phyloP scores from a whole-genome alignment of 2,329 filamentous ascomycete genomes.

The Ambrosiella xylebori region DNA sequence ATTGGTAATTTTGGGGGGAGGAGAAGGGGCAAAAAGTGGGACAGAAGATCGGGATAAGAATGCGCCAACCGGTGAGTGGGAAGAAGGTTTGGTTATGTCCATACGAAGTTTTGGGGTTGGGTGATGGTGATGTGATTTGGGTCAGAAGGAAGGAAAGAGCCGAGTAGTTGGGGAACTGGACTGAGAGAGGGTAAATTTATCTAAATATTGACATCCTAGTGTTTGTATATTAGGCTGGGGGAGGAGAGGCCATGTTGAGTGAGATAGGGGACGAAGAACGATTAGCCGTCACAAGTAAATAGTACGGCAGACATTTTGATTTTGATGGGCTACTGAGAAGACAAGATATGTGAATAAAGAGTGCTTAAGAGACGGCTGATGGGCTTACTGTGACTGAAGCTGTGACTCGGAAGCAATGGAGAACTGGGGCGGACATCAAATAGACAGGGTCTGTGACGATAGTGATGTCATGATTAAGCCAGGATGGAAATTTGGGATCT shows the following conservation, averaged over 20 bases:
- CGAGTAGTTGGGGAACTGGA: neutral
- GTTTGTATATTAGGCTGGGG: neutral
- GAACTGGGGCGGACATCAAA: neutral
- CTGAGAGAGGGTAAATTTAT: neutral
- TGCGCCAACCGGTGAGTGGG: too few relatives aligned
- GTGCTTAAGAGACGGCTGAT: neutral
- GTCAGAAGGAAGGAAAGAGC: neutral
- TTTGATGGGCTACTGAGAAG: too few relatives aligned
- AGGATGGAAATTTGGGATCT: neutral
- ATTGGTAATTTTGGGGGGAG: too few relatives aligned
- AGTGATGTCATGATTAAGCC: neutral
- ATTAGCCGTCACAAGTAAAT: too few relatives aligned
- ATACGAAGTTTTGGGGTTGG: too few relatives aligned
- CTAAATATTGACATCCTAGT: neutral
- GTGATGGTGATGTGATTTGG: too few relatives aligned
- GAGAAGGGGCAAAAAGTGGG: too few relatives aligned
- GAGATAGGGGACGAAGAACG: neutral
- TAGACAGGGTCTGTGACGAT: neutral
- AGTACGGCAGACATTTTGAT: too few relatives aligned
- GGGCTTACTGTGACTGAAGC: neutral
- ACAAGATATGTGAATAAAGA: neutral
- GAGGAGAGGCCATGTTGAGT: neutral
- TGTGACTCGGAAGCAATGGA: neutral
- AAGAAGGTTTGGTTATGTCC: too few relatives aligned
- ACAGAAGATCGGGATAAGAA: too few relatives aligned